These are phyloP conservation scores for Cladorrhinum sp. DNA, from an alignment of 2,329 filamentous ascomycete genomes.

Conservation along the genomic window DNA sequence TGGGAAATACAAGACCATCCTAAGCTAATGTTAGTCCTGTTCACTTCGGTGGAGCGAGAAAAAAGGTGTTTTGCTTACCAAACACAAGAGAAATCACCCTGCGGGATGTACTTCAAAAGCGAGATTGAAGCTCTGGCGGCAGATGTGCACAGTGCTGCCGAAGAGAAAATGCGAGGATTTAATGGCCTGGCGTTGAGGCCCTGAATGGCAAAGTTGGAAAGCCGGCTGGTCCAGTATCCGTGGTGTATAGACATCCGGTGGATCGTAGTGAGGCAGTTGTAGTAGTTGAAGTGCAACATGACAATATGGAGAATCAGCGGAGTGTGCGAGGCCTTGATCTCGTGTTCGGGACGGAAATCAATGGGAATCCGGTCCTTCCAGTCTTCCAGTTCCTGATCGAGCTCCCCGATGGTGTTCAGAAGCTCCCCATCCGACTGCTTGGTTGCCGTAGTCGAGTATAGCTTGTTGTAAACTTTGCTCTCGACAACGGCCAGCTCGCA, in stretches of 20 bases:
- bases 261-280: constrained; percentile 96
- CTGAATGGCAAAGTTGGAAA: constrained; percentile 94
- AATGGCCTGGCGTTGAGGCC: constrained; percentile 86
- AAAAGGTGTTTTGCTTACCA: constrained; percentile 60
- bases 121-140: constrained; percentile 91
- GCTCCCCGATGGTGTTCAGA: constrained; percentile 90
- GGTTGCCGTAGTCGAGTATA: constrained; percentile 90
- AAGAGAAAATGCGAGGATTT: constrained; percentile 92
- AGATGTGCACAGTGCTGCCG: constrained; percentile 86
- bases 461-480: constrained; percentile 85
- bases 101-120: constrained; percentile 90
- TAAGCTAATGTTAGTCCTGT: constrained; percentile 36
- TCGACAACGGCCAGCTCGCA: constrained; percentile 89
- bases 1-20: constrained; percentile 93
- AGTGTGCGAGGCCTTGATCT: constrained; percentile 89
- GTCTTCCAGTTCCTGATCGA: constrained; percentile 83
- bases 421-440: constrained; percentile 91
- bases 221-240: constrained; percentile 93
- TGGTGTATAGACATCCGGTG: constrained; percentile 98
- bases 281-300: constrained; percentile 93
- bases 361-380: constrained; percentile 97
- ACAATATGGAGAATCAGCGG: constrained; percentile 93
- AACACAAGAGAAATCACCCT: constrained; percentile 90
- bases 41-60: background rate
- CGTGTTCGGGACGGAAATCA: constrained; percentile 94